Conservation (phyloP, 345 rosid species). For the Nephelium lappaceum region DNA sequence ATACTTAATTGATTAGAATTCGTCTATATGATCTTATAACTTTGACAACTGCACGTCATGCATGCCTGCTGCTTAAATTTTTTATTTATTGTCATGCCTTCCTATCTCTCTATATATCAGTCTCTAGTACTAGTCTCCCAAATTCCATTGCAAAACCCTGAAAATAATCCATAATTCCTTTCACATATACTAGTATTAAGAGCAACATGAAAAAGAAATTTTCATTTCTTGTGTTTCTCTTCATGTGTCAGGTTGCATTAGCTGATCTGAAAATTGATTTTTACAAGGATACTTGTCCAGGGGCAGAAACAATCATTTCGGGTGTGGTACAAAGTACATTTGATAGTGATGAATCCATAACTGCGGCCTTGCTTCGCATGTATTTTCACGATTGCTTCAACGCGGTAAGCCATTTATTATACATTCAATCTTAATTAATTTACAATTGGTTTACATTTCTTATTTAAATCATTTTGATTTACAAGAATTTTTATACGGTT, state of each 20-base stretch:
- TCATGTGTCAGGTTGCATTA: conserved; percentile 35
- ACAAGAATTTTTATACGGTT: too few relatives aligned
- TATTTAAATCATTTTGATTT: not conserved
- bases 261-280: conserved; percentile 56
- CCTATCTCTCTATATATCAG: not conserved
- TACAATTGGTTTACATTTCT: not conserved
- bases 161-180: not conserved
- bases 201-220: conserved; percentile 15
- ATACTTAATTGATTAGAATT: too few relatives aligned
- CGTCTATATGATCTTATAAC: not conserved
- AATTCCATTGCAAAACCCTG: not conserved
- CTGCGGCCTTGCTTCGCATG: conserved; percentile 80
- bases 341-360: conserved; percentile 40
- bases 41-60: not conserved
- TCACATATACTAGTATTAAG: not conserved
- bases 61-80: not conserved
- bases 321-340: conserved; percentile 44
- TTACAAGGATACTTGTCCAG: conserved; percentile 57
- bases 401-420: conserved; percentile 37
- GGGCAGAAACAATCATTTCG: conserved; percentile 56
- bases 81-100: not conserved
- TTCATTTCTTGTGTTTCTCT: conserved; percentile 24
- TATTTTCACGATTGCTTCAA: conserved; percentile 87
- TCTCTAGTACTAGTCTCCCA: not conserved
- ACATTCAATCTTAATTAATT: not conserved